phyloP scores from a whole-genome alignment of 2,329 filamentous ascomycete genomes.

The Fusarium neocosmosporiellum region DNA sequence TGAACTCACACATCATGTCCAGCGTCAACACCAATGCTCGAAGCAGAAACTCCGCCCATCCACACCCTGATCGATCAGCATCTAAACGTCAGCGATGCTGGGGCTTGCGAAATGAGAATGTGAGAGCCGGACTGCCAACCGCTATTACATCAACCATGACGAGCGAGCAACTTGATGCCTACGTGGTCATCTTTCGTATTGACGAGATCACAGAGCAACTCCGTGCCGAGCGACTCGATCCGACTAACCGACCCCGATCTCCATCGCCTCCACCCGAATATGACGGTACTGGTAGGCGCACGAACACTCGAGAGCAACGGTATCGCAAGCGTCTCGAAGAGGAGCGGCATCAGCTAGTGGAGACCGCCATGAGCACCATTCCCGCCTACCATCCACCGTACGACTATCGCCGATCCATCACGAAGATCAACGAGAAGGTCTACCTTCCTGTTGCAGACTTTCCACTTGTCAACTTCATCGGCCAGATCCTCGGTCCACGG shows the following conservation, averaged over 20 bases:
- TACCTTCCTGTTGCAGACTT: constrained; percentile 88
- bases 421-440: constrained; percentile 81
- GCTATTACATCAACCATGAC: neutral
- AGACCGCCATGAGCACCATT: neutral
- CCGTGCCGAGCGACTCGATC: neutral
- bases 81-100: neutral
- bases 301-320: neutral
- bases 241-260: neutral
- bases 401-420: constrained; percentile 81
- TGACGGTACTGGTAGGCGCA: neutral
- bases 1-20: neutral
- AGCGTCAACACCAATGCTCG: neutral
- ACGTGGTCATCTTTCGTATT: neutral
- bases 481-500: constrained; percentile 85
- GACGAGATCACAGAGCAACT: neutral
- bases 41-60: neutral
- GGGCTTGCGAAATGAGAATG: too few species aligned
- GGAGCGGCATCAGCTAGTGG: neutral
- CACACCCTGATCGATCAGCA: neutral
- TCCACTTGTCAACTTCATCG: constrained; percentile 83
- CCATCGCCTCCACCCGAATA: neutral
- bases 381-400: constrained; percentile 66
- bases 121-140: neutral
- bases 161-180: neutral
- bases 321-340: neutral